These are phyloP conservation scores for Hordeum pubiflorum DNA, from an alignment of 202 grass and related monocot species.

Conservation along the genomic window DNA sequence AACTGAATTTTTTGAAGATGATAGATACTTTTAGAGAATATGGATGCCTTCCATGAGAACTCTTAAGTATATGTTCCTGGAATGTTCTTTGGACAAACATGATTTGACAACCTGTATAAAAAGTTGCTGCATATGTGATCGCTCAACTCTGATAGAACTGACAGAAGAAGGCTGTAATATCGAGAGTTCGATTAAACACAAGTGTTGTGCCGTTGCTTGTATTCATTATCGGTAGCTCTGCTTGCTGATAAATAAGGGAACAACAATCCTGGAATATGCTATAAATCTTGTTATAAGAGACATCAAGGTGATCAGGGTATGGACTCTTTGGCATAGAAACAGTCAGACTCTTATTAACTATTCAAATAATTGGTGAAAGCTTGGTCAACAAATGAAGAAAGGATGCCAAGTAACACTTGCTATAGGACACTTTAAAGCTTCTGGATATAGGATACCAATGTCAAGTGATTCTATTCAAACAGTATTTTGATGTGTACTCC, in stretches of 20 bases:
- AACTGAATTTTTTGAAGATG: neutral
- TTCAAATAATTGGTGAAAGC: neutral
- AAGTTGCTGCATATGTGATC: neutral
- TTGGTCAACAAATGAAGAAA: conserved; percentile 17
- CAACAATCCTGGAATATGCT: neutral
- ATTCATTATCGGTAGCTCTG: neutral
- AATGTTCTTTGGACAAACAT: neutral
- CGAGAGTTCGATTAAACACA: neutral
- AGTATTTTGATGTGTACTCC: neutral
- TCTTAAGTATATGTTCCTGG: neutral
- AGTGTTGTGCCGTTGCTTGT: neutral
- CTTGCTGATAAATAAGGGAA: conserved; percentile 3
- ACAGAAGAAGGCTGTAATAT: neutral
- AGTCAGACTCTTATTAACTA: neutral
- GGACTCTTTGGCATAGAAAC: neutral
- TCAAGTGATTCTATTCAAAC: neutral
- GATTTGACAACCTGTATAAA: neutral
- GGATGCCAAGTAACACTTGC: conserved; percentile 4
- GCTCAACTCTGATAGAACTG: conserved; percentile 10
- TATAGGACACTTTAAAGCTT: conserved; percentile 1
- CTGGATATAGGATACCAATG: neutral
- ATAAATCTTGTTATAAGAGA: neutral
- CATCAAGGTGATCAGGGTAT: conserved; percentile 12
- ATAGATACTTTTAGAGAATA: neutral
- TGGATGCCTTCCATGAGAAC: neutral